Evolutionary conservation across 73 alveolate species (phyloP).

Genomic region (Paramecium primaurelia): DNA sequence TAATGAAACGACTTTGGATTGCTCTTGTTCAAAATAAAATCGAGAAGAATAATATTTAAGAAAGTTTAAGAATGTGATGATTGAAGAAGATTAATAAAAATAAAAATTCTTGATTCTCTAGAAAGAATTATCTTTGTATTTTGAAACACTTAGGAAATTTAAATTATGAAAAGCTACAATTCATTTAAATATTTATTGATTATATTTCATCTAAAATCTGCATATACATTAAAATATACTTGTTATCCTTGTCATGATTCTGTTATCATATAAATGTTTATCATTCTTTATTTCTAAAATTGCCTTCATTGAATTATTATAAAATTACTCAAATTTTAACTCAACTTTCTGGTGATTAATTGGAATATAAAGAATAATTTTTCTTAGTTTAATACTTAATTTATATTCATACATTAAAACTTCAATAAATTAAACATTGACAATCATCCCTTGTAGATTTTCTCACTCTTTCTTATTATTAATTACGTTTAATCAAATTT

Average conservation of each 20-base stretch:
- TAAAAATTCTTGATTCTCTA: background rate
- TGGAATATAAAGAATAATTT: background rate
- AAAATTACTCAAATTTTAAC: background rate
- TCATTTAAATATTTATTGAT: background rate
- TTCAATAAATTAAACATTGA: background rate
- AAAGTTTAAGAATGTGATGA: background rate
- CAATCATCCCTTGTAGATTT: slow-evolving; percentile 2
- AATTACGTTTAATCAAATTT: background rate
- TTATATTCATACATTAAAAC: background rate
- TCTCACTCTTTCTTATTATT: background rate
- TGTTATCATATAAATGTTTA: background rate
- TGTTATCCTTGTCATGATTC: background rate
- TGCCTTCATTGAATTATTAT: background rate
- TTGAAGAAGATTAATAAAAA: background rate
- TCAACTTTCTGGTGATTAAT: background rate
- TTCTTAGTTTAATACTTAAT: background rate
- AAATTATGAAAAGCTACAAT: background rate
- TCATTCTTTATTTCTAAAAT: background rate
- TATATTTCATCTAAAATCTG: background rate
- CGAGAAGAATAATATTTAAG: background rate
- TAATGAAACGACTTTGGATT: background rate
- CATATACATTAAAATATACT: background rate
- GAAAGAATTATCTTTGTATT: background rate
- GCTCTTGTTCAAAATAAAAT: background rate
- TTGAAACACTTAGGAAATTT: background rate